Conservation (phyloP, 768 basidiomycete genomes). For the Macrocybe gigantea region DNA sequence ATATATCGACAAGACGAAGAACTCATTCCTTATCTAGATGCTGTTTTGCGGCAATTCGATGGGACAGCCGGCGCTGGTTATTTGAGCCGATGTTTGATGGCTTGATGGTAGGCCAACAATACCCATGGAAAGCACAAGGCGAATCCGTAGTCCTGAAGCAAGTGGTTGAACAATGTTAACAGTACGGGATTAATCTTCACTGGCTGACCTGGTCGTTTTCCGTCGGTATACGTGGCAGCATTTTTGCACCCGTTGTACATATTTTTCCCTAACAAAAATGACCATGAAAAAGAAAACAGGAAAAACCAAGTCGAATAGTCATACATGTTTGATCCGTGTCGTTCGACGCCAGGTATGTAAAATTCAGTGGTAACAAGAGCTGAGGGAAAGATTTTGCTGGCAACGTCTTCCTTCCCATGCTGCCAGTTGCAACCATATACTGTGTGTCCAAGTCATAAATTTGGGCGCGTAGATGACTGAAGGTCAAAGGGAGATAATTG, state of each 20-base stretch:
- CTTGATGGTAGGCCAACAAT: conserved; percentile 64
- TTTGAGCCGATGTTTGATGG: conserved; percentile 46
- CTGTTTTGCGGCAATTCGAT: conserved; percentile 54
- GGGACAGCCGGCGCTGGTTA: conserved; percentile 62
- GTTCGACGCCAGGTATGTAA: conserved; percentile 78
- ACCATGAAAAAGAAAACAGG: conserved; percentile 2
- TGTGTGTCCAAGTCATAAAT: conserved; percentile 67
- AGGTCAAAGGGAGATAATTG: conserved; percentile 75
- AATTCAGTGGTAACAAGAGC: conserved; percentile 72
- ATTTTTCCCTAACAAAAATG: conserved; percentile 45
- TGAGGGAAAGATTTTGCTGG: conserved; percentile 63
- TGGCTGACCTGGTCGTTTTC: conserved; percentile 55
- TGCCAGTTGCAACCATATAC: conserved; percentile 62
- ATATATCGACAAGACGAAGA: background rate
- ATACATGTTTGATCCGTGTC: conserved; percentile 79
- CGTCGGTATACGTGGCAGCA: conserved; percentile 36
- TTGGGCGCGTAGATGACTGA: conserved; percentile 59
- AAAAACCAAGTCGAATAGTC: conserved; percentile 2
- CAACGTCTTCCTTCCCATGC: conserved; percentile 50
- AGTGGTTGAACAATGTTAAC: conserved; percentile 12
- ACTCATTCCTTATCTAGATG: conserved; percentile 26
- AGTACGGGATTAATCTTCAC: background rate
- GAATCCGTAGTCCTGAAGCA: conserved; percentile 51
- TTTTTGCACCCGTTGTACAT: conserved; percentile 81
- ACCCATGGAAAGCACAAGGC: conserved; percentile 56